phyloP scores from a whole-genome alignment of 2,329 filamentous ascomycete genomes.

The Karstenula rhodostoma region DNA sequence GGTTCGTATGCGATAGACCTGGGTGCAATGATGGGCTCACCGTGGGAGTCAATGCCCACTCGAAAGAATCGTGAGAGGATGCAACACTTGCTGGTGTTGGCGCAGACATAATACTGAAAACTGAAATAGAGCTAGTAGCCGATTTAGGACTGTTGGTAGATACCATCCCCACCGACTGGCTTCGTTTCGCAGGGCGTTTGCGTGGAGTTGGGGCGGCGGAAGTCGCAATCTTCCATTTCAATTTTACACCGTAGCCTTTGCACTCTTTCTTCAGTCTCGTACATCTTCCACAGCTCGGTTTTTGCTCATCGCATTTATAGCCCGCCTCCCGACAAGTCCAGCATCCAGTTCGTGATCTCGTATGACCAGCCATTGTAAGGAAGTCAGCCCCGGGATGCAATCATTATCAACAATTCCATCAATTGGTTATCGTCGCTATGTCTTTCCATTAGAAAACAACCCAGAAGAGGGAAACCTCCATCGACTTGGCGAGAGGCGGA shows the following conservation, averaged over 20 bases:
- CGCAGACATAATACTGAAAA: conserved; percentile 25
- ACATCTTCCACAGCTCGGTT: conserved; percentile 38
- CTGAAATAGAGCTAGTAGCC: conserved; percentile 26
- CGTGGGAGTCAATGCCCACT: neutral
- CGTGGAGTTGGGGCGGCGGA: conserved; percentile 20
- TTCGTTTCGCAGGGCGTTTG: conserved; percentile 27
- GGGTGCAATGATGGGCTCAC: conserved; percentile 12
- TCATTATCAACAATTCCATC: neutral
- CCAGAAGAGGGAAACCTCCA: neutral
- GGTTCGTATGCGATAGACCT: conserved; percentile 29
- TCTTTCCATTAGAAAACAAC: neutral
- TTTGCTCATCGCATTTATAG: conserved; percentile 45
- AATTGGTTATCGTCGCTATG: neutral
- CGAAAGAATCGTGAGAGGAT: neutral
- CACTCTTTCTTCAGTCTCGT: conserved; percentile 38
- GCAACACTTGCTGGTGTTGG: conserved; percentile 15
- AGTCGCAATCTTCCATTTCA: conserved; percentile 36
- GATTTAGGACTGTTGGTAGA: conserved; percentile 4
- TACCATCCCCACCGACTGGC: conserved; percentile 18
- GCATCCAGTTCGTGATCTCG: conserved; percentile 40
- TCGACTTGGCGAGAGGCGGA: neutral
- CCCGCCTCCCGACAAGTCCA: conserved; percentile 45
- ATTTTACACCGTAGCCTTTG: conserved; percentile 40
- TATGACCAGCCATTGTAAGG: conserved; percentile 25
- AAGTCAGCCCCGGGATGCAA: neutral